Evolutionary conservation across 805 yeast species (phyloP), one percentile per base, ranked within the genome.

Genomic region (Pichia scutulata): DNA sequence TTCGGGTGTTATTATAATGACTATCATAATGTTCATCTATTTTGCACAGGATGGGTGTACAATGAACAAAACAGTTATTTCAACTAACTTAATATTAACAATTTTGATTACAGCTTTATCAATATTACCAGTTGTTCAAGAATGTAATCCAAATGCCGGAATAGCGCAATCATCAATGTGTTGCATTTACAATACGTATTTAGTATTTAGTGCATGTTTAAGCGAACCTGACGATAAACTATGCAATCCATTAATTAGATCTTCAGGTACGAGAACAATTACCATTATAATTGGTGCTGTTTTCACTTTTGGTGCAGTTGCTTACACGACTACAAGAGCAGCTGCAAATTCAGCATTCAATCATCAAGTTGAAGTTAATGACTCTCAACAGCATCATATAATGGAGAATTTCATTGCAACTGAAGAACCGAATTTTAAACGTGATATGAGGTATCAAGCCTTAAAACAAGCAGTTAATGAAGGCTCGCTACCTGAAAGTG

Each of bases 151-250:
- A 6, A 87, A 86, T 58, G 96, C 97, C 1, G 99, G 99, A 1
- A 72, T 93, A 46, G 97, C 99, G 3, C 99, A 93, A 70, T 77
- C 96, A 12, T 89, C 96, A 16, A 90, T 95, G 90, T 98, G 95
- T 37, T 83, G 92, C 13, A 77, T 89, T 22, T 93, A 93, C 68
- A 89, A 98, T 67, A 86, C 97, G 0, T 93, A 93, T 63, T 71
- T 93, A 58, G 82, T 89, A 2, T 79, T 93, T 73, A 82, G 93
- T 52, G 99, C 98, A 0, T 95, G 93, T 58, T 84, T 96, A 1
- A 83, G 96, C 13, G 98, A 92, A 67, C 99, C 99, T 0, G 99
- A 93, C 68, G 98, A 92, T 70, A 81, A 76, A 63, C 72, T 74
- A 59, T 93, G 99, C 67, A 93, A 93, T 64, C 99, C 99, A 13